phyloP scores from a whole-genome alignment of 2,329 filamentous ascomycete genomes.

The Corniculantispora saksenae region DNA sequence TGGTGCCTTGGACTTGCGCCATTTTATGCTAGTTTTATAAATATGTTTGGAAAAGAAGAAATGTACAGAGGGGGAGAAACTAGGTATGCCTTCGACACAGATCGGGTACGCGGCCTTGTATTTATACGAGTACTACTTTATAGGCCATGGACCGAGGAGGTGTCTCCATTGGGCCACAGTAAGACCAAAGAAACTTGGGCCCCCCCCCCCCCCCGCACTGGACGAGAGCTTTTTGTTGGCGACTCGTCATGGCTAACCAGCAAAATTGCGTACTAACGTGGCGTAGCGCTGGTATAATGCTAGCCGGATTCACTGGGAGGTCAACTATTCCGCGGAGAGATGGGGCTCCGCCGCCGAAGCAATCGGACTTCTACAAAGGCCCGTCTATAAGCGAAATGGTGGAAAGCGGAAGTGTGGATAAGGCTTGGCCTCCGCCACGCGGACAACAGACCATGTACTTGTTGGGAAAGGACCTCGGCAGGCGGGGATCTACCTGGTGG shows the following conservation, averaged over 20 bases:
- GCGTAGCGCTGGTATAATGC: background rate
- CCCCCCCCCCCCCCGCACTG: background rate
- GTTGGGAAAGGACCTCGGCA: background rate
- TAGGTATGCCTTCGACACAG: background rate
- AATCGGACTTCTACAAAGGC: slow-evolving; percentile 3
- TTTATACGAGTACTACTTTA: background rate
- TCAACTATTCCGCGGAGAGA: background rate
- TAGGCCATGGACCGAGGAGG: background rate
- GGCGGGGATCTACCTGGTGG: no score
- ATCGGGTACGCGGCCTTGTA: background rate
- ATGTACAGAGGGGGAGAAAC: background rate
- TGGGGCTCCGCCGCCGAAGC: background rate
- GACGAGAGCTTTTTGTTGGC: background rate
- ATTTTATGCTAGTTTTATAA: slow-evolving; percentile 16
- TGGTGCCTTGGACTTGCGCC: slow-evolving; percentile 35
- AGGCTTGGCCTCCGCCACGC: background rate
- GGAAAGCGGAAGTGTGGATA: background rate
- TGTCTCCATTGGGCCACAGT: background rate
- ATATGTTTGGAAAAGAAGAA: background rate
- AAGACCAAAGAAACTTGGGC: background rate
- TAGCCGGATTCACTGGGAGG: no score
- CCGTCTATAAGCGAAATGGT: background rate
- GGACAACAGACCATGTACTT: background rate
- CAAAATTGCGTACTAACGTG: background rate
- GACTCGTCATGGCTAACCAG: background rate